phyloP scores from a whole-genome alignment of 768 basidiomycete genomes.

The Xerocomellus intermedius region DNA sequence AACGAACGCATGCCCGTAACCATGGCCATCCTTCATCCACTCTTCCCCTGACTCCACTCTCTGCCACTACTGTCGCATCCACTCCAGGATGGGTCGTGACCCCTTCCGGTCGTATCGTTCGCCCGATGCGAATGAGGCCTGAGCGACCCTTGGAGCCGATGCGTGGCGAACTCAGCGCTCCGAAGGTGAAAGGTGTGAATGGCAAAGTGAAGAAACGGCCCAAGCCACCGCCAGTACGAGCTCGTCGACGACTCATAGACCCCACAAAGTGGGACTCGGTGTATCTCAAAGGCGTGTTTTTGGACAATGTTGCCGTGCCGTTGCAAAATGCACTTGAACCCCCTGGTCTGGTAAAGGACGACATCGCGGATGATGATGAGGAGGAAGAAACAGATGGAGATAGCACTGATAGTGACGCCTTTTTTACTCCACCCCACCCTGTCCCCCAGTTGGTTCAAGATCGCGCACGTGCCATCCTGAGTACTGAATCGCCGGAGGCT shows the following conservation, averaged over 20 bases:
- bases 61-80: slow-evolving; percentile 55
- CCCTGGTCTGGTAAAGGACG: background rate
- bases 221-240: slow-evolving; percentile 54
- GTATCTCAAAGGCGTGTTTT: slow-evolving; percentile 67
- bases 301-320: slow-evolving; percentile 40
- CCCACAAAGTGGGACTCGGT: slow-evolving; percentile 68
- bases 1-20: slow-evolving; percentile 38
- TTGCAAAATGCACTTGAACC: background rate
- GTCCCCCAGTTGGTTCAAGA: background rate
- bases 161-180: background rate
- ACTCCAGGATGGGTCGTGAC: slow-evolving; percentile 70
- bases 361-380: background rate
- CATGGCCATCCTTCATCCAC: slow-evolving; percentile 50
- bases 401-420: background rate
- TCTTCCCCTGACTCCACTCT: slow-evolving; percentile 63
- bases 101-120: slow-evolving; percentile 59
- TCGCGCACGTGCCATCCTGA: background rate
- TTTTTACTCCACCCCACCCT: background rate
- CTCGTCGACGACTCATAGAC: slow-evolving; percentile 67
- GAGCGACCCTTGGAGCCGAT: slow-evolving; percentile 48
- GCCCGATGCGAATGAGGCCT: slow-evolving; percentile 72
- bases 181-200: slow-evolving; percentile 11
- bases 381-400: background rate
- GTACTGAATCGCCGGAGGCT: background rate
- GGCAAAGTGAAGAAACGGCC: slow-evolving; percentile 43